Conservation (phyloP, 495 filamentous ascomycete species). For the Tuber borchii region DNA sequence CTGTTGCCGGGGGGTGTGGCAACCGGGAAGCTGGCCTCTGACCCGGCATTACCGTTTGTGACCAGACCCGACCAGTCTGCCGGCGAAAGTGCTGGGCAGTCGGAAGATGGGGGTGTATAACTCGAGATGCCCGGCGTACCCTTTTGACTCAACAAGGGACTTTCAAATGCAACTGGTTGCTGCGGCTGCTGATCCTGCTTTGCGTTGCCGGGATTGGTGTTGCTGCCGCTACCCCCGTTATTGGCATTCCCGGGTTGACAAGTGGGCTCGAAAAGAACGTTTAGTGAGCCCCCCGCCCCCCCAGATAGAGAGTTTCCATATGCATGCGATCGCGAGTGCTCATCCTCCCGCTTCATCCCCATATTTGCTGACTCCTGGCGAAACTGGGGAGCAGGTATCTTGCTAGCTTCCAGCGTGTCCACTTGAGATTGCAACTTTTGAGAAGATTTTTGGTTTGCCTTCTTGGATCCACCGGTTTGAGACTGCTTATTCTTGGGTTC, state of each 20-base stretch:
- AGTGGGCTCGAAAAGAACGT: conserved; percentile 18
- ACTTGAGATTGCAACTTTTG: conserved; percentile 8
- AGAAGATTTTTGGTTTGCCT: conserved; percentile 12
- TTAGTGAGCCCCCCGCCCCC: conserved; percentile 1
- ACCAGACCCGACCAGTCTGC: conserved; percentile 23
- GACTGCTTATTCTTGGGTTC: conserved; percentile 33
- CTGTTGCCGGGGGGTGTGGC: conserved; percentile 22
- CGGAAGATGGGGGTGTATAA: conserved; percentile 21
- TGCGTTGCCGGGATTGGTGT: neutral
- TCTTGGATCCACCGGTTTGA: conserved; percentile 17
- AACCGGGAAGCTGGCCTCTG: conserved; percentile 22
- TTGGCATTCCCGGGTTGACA: conserved; percentile 13
- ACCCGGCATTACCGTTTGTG: conserved; percentile 17
- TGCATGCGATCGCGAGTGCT: conserved; percentile 6
- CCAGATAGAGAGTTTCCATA: conserved; percentile 7
- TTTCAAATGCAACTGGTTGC: conserved; percentile 10
- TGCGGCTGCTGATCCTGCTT: conserved; percentile 6
- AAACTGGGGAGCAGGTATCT: conserved; percentile 11
- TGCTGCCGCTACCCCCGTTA: neutral
- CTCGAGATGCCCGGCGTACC: conserved; percentile 8
- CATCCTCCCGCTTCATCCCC: neutral
- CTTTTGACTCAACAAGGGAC: conserved; percentile 14
- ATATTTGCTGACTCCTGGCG: conserved; percentile 2
- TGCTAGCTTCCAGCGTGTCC: neutral
- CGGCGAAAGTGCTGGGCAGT: conserved; percentile 28